Conservation (phyloP, 2,329 filamentous ascomycete genomes). For the Pestalotiopsis sp. region DNA sequence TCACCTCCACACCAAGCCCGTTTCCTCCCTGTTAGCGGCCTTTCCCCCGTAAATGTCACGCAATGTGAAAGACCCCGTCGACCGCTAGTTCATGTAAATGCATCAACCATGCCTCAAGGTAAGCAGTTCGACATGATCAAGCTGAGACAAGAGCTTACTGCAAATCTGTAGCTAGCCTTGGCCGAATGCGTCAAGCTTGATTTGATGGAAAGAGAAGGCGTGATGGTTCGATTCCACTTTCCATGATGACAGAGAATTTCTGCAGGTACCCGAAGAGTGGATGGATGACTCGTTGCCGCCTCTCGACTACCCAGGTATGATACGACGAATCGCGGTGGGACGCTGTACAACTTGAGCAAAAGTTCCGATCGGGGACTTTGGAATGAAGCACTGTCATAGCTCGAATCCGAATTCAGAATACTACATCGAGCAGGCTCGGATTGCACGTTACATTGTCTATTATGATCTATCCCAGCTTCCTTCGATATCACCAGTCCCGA, state of each 20-base stretch:
- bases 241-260: too few species aligned
- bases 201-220: background rate
- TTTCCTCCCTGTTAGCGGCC: background rate
- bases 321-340: too few species aligned
- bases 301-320: too few species aligned
- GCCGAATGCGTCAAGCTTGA: background rate
- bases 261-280: too few species aligned
- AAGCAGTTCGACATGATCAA: background rate
- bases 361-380: too few species aligned
- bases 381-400: too few species aligned
- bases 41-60: conserved; percentile 4
- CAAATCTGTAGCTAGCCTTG: background rate
- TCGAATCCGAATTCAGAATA: too few species aligned
- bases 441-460: background rate
- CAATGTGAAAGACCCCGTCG: background rate
- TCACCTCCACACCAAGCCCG: background rate
- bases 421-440: too few species aligned
- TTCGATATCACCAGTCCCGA: background rate
- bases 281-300: too few species aligned
- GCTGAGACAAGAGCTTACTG: background rate
- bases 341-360: too few species aligned
- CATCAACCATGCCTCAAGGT: too few species aligned
- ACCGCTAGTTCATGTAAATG: background rate
- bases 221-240: background rate
- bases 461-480: background rate